Conservation (phyloP, 2,329 filamentous ascomycete genomes). For the Neonectria coccinea region DNA sequence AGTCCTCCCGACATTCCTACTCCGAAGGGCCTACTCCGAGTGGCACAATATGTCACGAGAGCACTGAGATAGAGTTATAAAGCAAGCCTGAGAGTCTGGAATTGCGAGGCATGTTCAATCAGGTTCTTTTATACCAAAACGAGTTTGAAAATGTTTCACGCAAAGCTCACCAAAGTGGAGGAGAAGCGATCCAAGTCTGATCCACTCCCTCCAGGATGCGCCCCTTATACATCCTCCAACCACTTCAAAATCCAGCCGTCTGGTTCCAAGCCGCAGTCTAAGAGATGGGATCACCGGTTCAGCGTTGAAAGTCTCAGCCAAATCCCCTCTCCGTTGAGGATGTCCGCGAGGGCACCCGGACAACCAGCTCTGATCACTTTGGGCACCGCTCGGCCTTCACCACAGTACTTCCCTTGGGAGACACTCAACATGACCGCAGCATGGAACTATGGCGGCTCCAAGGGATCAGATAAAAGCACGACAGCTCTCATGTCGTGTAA, state of each 20-base stretch:
- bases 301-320: slow-evolving; percentile 1
- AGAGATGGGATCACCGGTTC: slow-evolving; percentile 6
- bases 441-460: not conserved
- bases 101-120: not conserved
- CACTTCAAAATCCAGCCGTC: slow-evolving; percentile 12
- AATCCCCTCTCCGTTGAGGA: slow-evolving; percentile 7
- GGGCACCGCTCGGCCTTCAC: slow-evolving; percentile 21
- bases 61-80: not conserved
- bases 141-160: slow-evolving; percentile 50
- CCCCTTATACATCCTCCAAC: slow-evolving; percentile 22
- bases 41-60: not conserved
- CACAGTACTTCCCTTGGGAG: slow-evolving; percentile 23
- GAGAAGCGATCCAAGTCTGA: slow-evolving; percentile 20
- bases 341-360: not conserved
- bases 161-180: slow-evolving; percentile 19
- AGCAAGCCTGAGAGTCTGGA: not conserved
- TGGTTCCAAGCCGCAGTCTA: slow-evolving; percentile 12
- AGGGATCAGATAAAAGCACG: too few relatives aligned
- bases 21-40: slow-evolving; percentile 4
- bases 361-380: slow-evolving; percentile 6
- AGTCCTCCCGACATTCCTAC: not conserved
- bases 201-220: slow-evolving; percentile 18
- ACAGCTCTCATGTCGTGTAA: not conserved
- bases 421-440: slow-evolving; percentile 6
- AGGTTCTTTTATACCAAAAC: not conserved